Conservation (phyloP, 495 filamentous ascomycete species). For the Tuber indicum region DNA sequence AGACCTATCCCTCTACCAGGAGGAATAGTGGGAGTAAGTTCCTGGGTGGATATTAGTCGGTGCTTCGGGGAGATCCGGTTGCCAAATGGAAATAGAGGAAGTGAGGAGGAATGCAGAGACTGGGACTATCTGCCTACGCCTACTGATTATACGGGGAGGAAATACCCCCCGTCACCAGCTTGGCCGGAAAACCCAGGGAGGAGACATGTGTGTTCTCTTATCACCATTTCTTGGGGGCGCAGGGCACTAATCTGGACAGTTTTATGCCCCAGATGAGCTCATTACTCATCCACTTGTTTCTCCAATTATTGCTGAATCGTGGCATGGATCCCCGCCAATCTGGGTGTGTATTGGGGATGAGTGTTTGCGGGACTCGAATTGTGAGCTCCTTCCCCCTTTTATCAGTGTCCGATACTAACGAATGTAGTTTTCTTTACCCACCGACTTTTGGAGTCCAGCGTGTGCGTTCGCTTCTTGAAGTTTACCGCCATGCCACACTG, state of each 20-base stretch:
- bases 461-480: constrained; percentile 61
- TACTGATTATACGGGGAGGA: constrained; percentile 38
- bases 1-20: constrained; percentile 61
- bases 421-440: constrained; percentile 51
- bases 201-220: constrained; percentile 10
- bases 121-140: constrained; percentile 70
- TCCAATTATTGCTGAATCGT: constrained; percentile 58
- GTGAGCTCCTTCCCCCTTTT: constrained; percentile 5
- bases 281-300: constrained; percentile 70
- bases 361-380: constrained; percentile 64
- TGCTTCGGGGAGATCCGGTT: constrained; percentile 46
- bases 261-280: constrained; percentile 60
- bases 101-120: constrained; percentile 53
- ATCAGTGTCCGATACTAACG: neutral
- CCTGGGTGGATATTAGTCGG: constrained; percentile 73
- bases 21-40: constrained; percentile 57
- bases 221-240: neutral
- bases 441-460: constrained; percentile 55
- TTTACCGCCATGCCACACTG: constrained; percentile 89
- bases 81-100: constrained; percentile 60
- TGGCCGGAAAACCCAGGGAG: constrained; percentile 58
- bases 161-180: constrained; percentile 52
- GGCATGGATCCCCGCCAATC: constrained; percentile 64
- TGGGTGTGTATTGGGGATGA: constrained; percentile 75
- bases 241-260: constrained; percentile 49